phyloP scores from a whole-genome alignment of 176 grass and related monocot genomes.

The Metroxylon sagu region DNA sequence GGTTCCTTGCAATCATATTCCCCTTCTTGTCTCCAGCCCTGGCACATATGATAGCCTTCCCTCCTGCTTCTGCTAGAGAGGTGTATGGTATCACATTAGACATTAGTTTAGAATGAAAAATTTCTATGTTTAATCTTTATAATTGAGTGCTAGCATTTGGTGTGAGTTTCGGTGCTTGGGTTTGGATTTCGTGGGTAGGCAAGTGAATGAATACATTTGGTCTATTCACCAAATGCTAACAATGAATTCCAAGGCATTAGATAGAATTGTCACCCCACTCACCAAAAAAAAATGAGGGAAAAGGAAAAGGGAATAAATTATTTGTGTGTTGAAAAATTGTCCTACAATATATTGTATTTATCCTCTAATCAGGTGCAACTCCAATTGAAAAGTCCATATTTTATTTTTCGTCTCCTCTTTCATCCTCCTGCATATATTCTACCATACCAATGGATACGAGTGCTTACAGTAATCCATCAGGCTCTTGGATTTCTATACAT shows the following conservation, averaged over 20 bases:
- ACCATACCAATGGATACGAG: too few relatives aligned
- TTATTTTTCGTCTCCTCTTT: too few relatives aligned
- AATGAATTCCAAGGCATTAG: conserved; percentile 62
- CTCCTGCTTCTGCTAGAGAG: conserved; percentile 62
- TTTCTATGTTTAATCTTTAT: neutral
- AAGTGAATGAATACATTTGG: conserved; percentile 78
- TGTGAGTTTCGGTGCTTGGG: conserved; percentile 78
- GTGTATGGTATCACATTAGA: conserved; percentile 6
- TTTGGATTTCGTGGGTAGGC: conserved; percentile 95
- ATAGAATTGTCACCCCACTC: neutral
- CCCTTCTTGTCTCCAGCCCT: conserved; percentile 68
- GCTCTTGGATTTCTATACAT: too few relatives aligned
- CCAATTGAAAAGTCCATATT: too few relatives aligned
- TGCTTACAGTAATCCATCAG: too few relatives aligned
- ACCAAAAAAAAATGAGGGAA: neutral
- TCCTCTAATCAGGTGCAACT: too few relatives aligned
- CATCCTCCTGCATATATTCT: too few relatives aligned
- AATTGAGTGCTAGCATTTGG: conserved; percentile 1
- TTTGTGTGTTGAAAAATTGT: too few relatives aligned
- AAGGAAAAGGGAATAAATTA: too few relatives aligned
- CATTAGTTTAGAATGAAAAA: conserved; percentile 3
- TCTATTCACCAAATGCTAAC: conserved; percentile 96
- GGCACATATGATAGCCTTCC: conserved; percentile 75
- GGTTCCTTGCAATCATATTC: conserved; percentile 93
- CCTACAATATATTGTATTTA: too few relatives aligned